Evolutionary conservation across 352 stramenopile genomes (phyloP).

Genomic region (Globisporangium ultimum): DNA sequence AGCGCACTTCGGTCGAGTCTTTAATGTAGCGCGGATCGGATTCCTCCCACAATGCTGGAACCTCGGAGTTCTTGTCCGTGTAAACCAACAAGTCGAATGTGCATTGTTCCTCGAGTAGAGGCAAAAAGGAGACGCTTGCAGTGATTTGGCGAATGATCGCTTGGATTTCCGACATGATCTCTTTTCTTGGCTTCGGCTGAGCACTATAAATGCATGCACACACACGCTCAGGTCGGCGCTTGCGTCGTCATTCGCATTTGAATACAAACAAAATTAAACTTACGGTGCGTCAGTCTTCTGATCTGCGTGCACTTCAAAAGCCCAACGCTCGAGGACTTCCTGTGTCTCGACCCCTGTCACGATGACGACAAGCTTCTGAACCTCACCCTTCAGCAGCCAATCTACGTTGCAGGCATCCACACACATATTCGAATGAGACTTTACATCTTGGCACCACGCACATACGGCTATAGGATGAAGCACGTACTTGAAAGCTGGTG

Average conservation of each 20-base stretch:
- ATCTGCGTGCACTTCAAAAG: conserved; percentile 95
- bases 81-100: conserved; percentile 99
- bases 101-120: conserved; percentile 96
- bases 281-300: conserved; percentile 34
- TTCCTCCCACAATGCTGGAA: conserved; percentile 97
- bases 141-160: conserved; percentile 99
- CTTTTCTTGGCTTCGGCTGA: conserved; percentile 77
- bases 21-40: conserved; percentile 98
- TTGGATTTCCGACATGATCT: conserved; percentile 99
- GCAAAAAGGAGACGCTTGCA: conserved; percentile 98
- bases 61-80: conserved; percentile 95
- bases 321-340: conserved; percentile 98
- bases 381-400: conserved; percentile 94
- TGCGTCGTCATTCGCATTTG: not conserved
- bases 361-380: conserved; percentile 97
- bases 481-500: conserved; percentile 81
- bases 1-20: conserved; percentile 96
- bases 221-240: not conserved
- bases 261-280: conserved; percentile 2
- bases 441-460: not conserved
- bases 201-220: conserved; percentile 14
- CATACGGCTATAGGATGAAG: not conserved
- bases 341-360: conserved; percentile 96
- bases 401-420: conserved; percentile 25
- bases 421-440: not conserved